A percentile compares a stretch with the other conserved stretches of the same genome.
These are phyloP conservation scores for Rhodotorula sp. DNA, from an alignment of 1,284 basidiomycete genomes.

Conservation along the genomic window DNA sequence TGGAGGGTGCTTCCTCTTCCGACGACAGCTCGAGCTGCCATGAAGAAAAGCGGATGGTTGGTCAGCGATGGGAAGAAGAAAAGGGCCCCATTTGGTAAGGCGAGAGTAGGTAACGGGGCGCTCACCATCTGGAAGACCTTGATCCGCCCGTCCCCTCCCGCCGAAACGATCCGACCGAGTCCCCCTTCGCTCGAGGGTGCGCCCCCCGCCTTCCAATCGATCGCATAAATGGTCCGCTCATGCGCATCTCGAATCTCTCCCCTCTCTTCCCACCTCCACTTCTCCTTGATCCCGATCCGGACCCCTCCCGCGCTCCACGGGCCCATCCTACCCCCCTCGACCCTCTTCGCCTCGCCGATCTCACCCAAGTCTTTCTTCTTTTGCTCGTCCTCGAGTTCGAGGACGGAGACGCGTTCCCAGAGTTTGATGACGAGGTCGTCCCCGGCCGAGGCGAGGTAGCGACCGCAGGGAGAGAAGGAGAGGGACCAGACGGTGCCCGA, in stretches of 20 bases:
- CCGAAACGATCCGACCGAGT: conserved; percentile 70
- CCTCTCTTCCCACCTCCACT: conserved; percentile 50
- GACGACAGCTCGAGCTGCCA: conserved; percentile 41
- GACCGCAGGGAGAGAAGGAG: conserved; percentile 71
- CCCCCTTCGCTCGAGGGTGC: conserved; percentile 38
- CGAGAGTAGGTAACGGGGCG: not conserved
- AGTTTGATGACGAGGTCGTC: conserved; percentile 71
- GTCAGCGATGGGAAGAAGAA: conserved; percentile 25
- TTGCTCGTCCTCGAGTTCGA: not conserved
- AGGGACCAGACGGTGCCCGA: conserved; percentile 82
- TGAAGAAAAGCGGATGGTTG: not conserved
- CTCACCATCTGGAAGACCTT: conserved; percentile 66
- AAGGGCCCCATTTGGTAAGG: too few relatives aligned
- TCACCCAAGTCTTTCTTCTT: not conserved
- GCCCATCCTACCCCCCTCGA: conserved; percentile 46
- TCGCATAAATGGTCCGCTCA: conserved; percentile 70
- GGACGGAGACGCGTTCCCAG: conserved; percentile 49
- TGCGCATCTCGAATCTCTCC: conserved; percentile 54
- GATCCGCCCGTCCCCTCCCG: conserved; percentile 73
- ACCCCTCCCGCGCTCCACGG: conserved; percentile 40
- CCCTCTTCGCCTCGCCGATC: conserved; percentile 42
- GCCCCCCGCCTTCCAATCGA: conserved; percentile 63
- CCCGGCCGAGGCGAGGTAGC: conserved; percentile 73
- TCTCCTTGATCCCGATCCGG: conserved; percentile 43
- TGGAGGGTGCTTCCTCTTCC: not conserved